Evolutionary conservation across 768 basidiomycete species (phyloP), one percentile per base, ranked within the genome.

Genomic region (Gymnopilus junonius): DNA sequence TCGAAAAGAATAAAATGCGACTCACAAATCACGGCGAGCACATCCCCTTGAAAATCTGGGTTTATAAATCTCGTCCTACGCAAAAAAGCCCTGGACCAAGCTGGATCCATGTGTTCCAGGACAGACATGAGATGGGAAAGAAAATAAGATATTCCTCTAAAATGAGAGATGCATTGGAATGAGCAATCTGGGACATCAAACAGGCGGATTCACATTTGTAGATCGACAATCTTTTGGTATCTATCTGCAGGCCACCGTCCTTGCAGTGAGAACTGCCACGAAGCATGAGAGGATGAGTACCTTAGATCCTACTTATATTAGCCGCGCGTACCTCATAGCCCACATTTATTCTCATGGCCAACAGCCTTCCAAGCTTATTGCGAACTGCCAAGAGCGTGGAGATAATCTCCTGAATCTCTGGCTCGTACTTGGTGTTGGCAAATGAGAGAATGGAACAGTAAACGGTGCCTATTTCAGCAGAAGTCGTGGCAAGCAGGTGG

Each of bases 211-310:
- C 66, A 92, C 92, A 88, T 69, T 67, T 92, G 91, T 7, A 91
- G 69, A 23, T 91, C 85, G 65, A 88, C 74, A 32, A 92, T 83
- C 35, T 78, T 85, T 37, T 89, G 85, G 71, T 94, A 94, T 62
- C 94, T 77, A 59, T 90, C 77, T n/a, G 85, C 84, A 1, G 94
- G 94, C 94, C 92, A 95, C 65, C 82, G 78, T 0, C 93, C 94
- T 55, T 86, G 75, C 23, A 95, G 74, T 0, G 92, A 93, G 71
- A 93, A 87, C 88, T 94, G 69, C 59, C 61, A 6, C 4, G 32
- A 6, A 50, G 14, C n/a, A 6, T 53, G 10, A 27, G 45, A 65
- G 57, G 12, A 34, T 1, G n/a, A n/a, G n/a, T n/a, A n/a, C 20
- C 15, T 1, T 42, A 21, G 51, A 14, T 20, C 23, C 25, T n/a